Evolutionary conservation across 2,329 filamentous ascomycete species (phyloP).

Genomic region (Apiospora arundinis): DNA sequence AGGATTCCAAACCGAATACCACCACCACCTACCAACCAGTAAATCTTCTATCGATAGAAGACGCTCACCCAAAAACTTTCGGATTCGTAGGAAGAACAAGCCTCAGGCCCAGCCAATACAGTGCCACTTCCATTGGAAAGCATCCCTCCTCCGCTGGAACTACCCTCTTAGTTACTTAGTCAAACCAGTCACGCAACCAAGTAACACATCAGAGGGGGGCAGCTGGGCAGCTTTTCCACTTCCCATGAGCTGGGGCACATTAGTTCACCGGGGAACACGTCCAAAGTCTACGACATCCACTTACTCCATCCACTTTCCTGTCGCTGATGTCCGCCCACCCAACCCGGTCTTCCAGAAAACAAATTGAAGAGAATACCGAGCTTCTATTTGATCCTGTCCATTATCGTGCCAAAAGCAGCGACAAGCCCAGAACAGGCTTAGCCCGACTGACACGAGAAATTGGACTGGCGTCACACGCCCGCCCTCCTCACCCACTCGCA

Average conservation of each 20-base stretch:
- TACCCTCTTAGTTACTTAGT: background rate
- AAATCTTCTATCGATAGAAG: background rate
- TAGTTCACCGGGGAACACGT: slow-evolving; percentile 23
- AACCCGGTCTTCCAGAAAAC: slow-evolving; percentile 26
- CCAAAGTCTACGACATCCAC: slow-evolving; percentile 20
- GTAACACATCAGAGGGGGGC: slow-evolving; percentile 14
- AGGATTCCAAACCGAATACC: background rate
- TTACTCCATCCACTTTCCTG: slow-evolving; percentile 17
- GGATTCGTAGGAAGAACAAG: slow-evolving; percentile 6
- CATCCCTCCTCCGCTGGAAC: background rate
- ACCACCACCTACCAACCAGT: background rate
- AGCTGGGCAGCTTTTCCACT: background rate
- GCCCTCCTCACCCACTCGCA: slow-evolving; percentile 12
- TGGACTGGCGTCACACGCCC: slow-evolving; percentile 17
- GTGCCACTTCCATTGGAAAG: background rate
- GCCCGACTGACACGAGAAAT: slow-evolving; percentile 17
- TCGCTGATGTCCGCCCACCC: slow-evolving; percentile 20
- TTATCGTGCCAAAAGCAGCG: slow-evolving; percentile 27
- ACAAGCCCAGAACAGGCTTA: slow-evolving; percentile 23
- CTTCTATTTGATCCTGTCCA: slow-evolving; percentile 14
- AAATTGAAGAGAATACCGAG: slow-evolving; percentile 23
- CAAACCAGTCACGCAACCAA: slow-evolving; percentile 15
- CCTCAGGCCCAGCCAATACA: background rate
- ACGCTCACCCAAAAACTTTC: background rate
- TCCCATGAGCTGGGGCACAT: slow-evolving; percentile 12